Evolutionary conservation across 148 eudicot genomes (phyloP), one percentile per base, ranked within the genome.

Genomic region (Vaccinium macrocarpon): DNA sequence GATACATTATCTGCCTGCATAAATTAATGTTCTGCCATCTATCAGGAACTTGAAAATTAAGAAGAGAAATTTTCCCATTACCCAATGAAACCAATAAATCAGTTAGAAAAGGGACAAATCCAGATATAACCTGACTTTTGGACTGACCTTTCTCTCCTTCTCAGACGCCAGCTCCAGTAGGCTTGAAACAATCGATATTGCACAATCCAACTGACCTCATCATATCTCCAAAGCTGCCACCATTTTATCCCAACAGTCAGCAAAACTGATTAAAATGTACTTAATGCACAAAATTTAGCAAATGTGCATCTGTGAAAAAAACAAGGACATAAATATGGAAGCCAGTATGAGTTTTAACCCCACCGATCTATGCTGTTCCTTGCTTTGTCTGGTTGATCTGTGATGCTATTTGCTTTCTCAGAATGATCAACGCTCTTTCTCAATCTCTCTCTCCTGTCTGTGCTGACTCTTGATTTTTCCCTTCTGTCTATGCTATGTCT

Each of bases 311-410:
- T 4, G 25, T 21, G 10, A 80, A 11, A 21, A 72, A 35, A 29
- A 8, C 52, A 64, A 38, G 62, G 21, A 14, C 51, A 8, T 51
- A 49, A 85, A 72, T 21, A 27, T 23, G 42, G 78, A 77, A 50
- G 38, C 35, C 13, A 27, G 29, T 57, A n/a, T 23, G 27, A 84
- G 56, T 25, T 16, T 78, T 82, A 59, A 51, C 78, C 94, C 79
- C n/a, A 94, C 98, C 95, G 92, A 70, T 94, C 98, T 84, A 94
- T 93, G 84, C 95, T 94, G 91, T 94, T 94, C 85, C 98, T 90
- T 18, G 92, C 90, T 91, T 89, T 94, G 70, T 94, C 96, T 15
- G 94, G 96, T 83, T 90, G 93, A 82, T 94, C 95, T 38, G 85
- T 83, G 64, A 82, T 76, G 82, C 84, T 88, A 81, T 86, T 85